Conservation (phyloP, 768 basidiomycete species). For the Sarcodon aspratus region DNA sequence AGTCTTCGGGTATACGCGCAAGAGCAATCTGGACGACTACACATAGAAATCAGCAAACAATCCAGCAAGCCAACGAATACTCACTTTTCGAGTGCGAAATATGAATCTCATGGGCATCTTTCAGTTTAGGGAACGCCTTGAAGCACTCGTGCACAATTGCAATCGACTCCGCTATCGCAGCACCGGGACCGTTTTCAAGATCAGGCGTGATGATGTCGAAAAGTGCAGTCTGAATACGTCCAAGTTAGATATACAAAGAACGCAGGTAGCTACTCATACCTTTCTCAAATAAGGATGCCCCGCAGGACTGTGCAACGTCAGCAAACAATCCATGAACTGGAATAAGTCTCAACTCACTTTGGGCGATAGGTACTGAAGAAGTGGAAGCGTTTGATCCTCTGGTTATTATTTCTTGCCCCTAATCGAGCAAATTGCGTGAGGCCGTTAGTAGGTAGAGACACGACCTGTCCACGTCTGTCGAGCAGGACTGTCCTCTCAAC, state of each 20-base stretch:
- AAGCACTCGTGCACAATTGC: slow-evolving; percentile 56
- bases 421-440: slow-evolving; percentile 72
- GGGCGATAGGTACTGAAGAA: slow-evolving; percentile 63
- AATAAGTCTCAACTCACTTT: slow-evolving; percentile 30
- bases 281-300: slow-evolving; percentile 68
- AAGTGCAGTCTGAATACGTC: slow-evolving; percentile 32
- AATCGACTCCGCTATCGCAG: slow-evolving; percentile 67
- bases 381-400: slow-evolving; percentile 77
- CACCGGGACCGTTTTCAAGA: slow-evolving; percentile 45
- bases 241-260: neutral
- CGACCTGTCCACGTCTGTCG: slow-evolving; percentile 70
- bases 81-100: slow-evolving; percentile 70
- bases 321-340: slow-evolving; percentile 1
- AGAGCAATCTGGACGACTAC: slow-evolving; percentile 60
- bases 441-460: slow-evolving; percentile 61
- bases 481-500: slow-evolving; percentile 53
- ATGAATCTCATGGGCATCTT: slow-evolving; percentile 60
- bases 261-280: slow-evolving; percentile 11
- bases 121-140: slow-evolving; percentile 59
- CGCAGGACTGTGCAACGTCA: slow-evolving; percentile 33
- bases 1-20: slow-evolving; percentile 45
- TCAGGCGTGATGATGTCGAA: slow-evolving; percentile 82
- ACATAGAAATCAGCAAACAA: slow-evolving; percentile 1
- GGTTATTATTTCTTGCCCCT: slow-evolving; percentile 55
- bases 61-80: slow-evolving; percentile 11